Percentiles rank a stretch among this genome's conserved stretches.
phyloP scores from a whole-genome alignment of 1,284 basidiomycete genomes.

The Bondarzewia mesenterica region DNA sequence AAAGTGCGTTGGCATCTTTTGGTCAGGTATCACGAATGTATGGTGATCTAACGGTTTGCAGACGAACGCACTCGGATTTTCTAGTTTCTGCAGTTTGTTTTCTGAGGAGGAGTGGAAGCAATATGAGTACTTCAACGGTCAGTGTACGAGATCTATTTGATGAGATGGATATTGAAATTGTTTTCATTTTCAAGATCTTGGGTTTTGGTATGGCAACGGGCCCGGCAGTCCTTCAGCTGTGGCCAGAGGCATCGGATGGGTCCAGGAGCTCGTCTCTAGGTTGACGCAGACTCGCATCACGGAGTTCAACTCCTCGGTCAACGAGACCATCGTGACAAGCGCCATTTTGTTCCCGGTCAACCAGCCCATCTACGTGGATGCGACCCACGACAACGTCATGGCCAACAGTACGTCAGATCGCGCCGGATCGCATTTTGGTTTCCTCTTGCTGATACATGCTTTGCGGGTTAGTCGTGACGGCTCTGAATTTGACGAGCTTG shows the following conservation, averaged over 20 bases:
- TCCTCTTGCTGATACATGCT: neutral
- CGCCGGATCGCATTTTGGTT: neutral
- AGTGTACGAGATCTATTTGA: neutral
- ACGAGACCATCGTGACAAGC: constrained; percentile 45
- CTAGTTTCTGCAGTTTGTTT: constrained; percentile 46
- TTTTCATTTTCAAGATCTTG: constrained; percentile 14
- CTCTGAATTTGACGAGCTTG: constrained; percentile 56
- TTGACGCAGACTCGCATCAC: constrained; percentile 41
- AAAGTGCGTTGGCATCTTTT: constrained; percentile 28
- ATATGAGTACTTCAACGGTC: constrained; percentile 45
- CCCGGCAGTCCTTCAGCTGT: constrained; percentile 44
- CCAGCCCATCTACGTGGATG: constrained; percentile 52
- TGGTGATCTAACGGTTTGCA: constrained; percentile 18
- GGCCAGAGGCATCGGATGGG: constrained; percentile 60
- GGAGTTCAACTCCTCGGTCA: constrained; percentile 44
- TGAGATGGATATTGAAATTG: neutral
- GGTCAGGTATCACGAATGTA: neutral
- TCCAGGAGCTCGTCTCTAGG: constrained; percentile 46
- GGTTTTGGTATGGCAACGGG: constrained; percentile 50
- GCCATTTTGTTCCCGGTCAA: constrained; percentile 51
- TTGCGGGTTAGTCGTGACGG: constrained; percentile 50
- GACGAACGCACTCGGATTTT: constrained; percentile 61
- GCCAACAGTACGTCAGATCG: constrained; percentile 24
- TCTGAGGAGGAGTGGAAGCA: constrained; percentile 62
- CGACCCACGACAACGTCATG: constrained; percentile 41